Base-by-base conservation (phyloP, 805 yeast genomes). In the Candida argentea region DNA sequence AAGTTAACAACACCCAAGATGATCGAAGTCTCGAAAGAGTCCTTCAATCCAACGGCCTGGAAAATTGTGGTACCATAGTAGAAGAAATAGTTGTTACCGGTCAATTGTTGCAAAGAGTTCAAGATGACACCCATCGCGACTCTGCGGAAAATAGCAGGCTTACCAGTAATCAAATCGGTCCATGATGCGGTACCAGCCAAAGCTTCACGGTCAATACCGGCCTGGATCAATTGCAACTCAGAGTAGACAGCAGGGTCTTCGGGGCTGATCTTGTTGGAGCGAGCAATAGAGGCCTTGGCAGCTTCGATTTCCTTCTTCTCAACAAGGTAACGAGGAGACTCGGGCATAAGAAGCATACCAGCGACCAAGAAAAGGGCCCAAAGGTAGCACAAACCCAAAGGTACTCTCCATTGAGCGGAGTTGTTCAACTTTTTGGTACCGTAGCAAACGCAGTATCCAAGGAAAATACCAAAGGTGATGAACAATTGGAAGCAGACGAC, bases 51-150 rank as follows among this genome's bases (percentile, higher is more conserved):
- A 32, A 70, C 75, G 32, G 73, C 65, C 38, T 67, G 51, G 56
- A 75, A 75, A 32, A 75, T 57, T n/a, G 74, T 56, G 23, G 79
- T 73, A 31, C 79, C 76, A 41, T 74, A 75, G 48, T 74, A 75
- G 55, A 75, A 74, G 51, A 75, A 74, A 46, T 72, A 75, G 56
- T 75, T 75, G 38, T 67, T 62, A 52, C 82, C 82, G 20, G 76
- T 65, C 34, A 74, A 58, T 45, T 73, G 80, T 50, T 73, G 80
- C 42, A 72, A 54, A 8, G 70, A 55, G 30, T 48, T 51, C 30
- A 48, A 42, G 27, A 47, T 26, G 13, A 48, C 35, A 20, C 53
- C 53, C 29, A 47, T 35, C 14, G 46, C 15, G 18, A 48, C 49
- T 32, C 53, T 32, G 28, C 42, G 34, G 25, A 48, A 35, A 29